phyloP scores from a whole-genome alignment of 2,329 filamentous ascomycete species.

The Cylindrodendrum hubeiense region DNA sequence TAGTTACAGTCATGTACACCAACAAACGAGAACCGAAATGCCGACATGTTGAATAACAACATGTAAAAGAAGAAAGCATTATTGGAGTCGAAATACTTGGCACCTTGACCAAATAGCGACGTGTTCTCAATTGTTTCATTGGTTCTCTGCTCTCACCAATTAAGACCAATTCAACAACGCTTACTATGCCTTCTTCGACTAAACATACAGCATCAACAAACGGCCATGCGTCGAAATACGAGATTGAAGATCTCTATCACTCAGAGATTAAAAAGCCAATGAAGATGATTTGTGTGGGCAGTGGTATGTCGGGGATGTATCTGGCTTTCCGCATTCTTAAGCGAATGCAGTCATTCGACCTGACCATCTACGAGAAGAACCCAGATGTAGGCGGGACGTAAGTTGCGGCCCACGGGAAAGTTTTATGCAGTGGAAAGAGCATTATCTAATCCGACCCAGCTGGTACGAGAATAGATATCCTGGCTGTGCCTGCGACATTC shows the following conservation, averaged over 20 bases:
- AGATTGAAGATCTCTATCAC: not conserved
- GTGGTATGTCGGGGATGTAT: not conserved
- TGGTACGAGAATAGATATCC: slow-evolving; percentile 66
- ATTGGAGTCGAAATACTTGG: too few species aligned
- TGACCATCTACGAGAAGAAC: not conserved
- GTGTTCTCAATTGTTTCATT: too few species aligned
- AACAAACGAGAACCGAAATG: too few species aligned
- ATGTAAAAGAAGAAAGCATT: too few species aligned
- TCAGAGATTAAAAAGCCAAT: not conserved
- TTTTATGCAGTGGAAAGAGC: not conserved
- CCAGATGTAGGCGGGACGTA: not conserved
- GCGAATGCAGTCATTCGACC: not conserved
- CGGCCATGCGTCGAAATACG: not conserved
- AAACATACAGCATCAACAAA: not conserved
- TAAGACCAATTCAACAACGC: too few species aligned
- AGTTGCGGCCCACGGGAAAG: not conserved
- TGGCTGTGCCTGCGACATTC: slow-evolving; percentile 71
- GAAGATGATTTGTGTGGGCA: not conserved
- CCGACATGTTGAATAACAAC: too few species aligned
- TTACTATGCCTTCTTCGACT: too few species aligned
- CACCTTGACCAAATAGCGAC: too few species aligned
- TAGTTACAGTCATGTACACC: too few species aligned
- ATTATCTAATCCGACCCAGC: not conserved
- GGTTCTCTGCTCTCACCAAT: too few species aligned
- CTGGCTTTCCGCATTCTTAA: not conserved